Conservation (phyloP, 345 rosid genomes). For the Dipteronia dyeriana region DNA sequence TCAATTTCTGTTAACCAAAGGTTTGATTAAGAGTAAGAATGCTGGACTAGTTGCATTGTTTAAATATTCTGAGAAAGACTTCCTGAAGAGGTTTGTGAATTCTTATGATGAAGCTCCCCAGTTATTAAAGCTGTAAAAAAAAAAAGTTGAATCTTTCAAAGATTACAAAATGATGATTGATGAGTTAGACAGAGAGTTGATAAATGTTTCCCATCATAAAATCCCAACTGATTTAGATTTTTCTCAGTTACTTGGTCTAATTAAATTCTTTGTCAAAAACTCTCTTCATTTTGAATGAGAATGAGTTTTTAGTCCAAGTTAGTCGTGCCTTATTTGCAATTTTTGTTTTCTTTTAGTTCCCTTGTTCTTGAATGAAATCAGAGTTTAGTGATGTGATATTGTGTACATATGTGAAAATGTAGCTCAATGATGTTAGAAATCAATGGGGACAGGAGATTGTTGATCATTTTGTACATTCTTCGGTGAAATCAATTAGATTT, state of each 20-base stretch:
- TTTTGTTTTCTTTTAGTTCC: too few relatives aligned
- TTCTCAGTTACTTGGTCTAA: too few relatives aligned
- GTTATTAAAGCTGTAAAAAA: conserved; percentile 24
- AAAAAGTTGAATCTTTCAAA: background rate
- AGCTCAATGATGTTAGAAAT: background rate
- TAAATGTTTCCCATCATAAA: background rate
- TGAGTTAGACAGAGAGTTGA: too few relatives aligned
- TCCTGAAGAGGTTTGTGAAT: conserved; percentile 21
- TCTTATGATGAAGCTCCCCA: conserved; percentile 15
- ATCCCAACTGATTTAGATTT: too few relatives aligned
- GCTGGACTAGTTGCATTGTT: background rate
- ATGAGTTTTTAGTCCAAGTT: too few relatives aligned
- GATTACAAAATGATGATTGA: background rate
- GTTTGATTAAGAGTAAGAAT: conserved; percentile 20
- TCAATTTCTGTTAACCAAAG: conserved; percentile 12
- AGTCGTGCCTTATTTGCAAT: too few relatives aligned
- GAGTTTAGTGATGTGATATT: too few relatives aligned
- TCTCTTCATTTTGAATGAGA: too few relatives aligned
- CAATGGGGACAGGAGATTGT: background rate
- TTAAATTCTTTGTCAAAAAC: too few relatives aligned
- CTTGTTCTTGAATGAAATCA: too few relatives aligned
- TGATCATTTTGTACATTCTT: background rate
- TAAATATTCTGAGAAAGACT: background rate
- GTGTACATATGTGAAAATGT: background rate
- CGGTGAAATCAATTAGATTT: too few relatives aligned